Evolutionary conservation across 768 basidiomycete genomes (phyloP).

Genomic region (Mycena venus): DNA sequence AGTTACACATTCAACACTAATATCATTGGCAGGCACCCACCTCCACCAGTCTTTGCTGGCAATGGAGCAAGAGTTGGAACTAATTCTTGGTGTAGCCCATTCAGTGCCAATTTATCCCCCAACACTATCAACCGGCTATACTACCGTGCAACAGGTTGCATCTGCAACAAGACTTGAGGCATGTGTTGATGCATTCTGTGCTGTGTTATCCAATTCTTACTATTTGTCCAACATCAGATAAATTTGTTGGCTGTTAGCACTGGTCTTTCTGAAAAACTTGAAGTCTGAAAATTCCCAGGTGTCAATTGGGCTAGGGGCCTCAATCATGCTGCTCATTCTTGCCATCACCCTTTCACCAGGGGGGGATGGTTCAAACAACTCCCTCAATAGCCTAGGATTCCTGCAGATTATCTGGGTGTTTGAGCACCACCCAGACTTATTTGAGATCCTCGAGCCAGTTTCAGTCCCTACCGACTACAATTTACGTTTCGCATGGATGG

Average conservation of each 20-base stretch:
- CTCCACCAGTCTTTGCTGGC: neutral
- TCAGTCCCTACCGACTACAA: neutral
- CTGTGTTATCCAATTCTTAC: neutral
- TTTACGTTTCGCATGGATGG: neutral
- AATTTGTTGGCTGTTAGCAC: neutral
- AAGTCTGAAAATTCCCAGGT: neutral
- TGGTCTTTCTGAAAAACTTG: neutral
- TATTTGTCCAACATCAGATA: neutral
- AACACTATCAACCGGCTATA: neutral
- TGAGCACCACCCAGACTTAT: neutral
- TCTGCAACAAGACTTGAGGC: neutral
- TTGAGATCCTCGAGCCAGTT: neutral
- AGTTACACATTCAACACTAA: neutral
- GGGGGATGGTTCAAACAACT: neutral
- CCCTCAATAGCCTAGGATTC: neutral
- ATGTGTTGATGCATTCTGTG: neutral
- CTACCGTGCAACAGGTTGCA: neutral
- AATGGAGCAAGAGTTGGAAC: neutral
- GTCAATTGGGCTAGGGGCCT: neutral
- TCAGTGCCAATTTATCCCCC: neutral
- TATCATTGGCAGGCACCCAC: neutral
- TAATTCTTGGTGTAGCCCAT: neutral
- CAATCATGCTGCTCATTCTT: neutral
- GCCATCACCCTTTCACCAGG: neutral
- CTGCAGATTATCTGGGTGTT: neutral